Base-by-base conservation (phyloP, 2,329 filamentous ascomycete species). In the Graphilbum ipis-grandicollis region DNA sequence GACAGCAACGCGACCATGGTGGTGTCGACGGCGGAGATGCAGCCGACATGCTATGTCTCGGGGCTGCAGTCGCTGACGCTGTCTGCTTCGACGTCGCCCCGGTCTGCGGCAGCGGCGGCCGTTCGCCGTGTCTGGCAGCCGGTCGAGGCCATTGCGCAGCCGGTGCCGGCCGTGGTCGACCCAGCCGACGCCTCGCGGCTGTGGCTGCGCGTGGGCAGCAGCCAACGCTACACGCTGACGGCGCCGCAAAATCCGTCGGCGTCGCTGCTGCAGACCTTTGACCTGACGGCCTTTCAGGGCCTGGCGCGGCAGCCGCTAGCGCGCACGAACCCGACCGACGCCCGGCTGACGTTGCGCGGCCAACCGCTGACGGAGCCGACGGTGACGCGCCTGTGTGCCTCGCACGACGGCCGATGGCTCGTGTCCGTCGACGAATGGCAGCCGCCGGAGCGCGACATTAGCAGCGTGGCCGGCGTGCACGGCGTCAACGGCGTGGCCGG, bases 1-100 rank as follows among this genome's bases (percentile, higher is more conserved):
- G 82, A 85, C 21, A 88, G 96, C 54, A 98, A 98, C 56, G 93
- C 85, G 2, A 66, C 79, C 38, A 88, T 96, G 68, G 66, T 94
- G 7, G 56, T 98, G 14, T 93, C 88, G 2, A 94, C 90, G 4
- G 75, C 83, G 12, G 86, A 96, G 54, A 66, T 96, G 53, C 75
- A 79, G 51, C 83, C 90, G 5, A 84, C 77, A 14, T 73, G 81
- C 15, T 90, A 85, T 48, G 71, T 94, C 40, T 78, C 81, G 17
- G 85, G 88, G 2, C 71, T 96, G 31, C 86, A 94, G 53, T 65
- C 68, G 4, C 59, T 66, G 14, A 62, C 68, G 5, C 55, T 68
- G n/a, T n/a, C n/a, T n/a, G n/a, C n/a, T n/a, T n/a, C n/a, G n/a
- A 59, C 65, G 28, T 58, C 61, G 17, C 56, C 58, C 14, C 58